phyloP scores from a whole-genome alignment of 1,284 basidiomycete species.

The Ceratobasidium sp. region DNA sequence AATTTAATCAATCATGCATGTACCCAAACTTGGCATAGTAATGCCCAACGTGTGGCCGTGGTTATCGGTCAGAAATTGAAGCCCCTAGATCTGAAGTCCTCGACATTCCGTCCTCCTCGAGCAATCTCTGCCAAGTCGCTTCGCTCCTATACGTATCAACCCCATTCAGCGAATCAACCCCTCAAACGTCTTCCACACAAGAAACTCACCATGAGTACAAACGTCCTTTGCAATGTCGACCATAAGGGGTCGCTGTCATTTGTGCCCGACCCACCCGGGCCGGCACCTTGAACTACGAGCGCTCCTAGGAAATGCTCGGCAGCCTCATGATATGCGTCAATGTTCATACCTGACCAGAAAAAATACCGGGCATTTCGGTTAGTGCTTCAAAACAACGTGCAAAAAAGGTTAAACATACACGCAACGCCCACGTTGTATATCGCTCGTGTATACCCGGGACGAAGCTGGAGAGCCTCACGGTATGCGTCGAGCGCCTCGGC shows the following conservation, averaged over 20 bases:
- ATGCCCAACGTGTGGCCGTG: neutral
- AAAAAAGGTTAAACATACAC: constrained; percentile 61
- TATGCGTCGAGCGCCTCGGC: constrained; percentile 97
- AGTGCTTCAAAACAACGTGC: constrained; percentile 7
- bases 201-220: constrained; percentile 75
- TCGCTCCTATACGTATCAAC: constrained; percentile 50
- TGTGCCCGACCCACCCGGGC: constrained; percentile 49
- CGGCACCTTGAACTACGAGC: constrained; percentile 76
- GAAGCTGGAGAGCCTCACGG: constrained; percentile 87
- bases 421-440: constrained; percentile 98
- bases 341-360: constrained; percentile 77
- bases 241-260: constrained; percentile 86
- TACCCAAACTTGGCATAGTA: neutral
- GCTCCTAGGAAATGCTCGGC: constrained; percentile 96
- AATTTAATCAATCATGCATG: constrained; percentile 21
- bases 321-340: constrained; percentile 94
- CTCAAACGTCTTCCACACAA: neutral
- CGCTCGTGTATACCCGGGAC: constrained; percentile 95
- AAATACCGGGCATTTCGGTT: neutral
- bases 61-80: constrained; percentile 38
- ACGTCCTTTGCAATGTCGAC: constrained; percentile 88
- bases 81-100: constrained; percentile 39
- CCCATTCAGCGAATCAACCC: neutral
- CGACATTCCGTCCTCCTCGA: constrained; percentile 49
- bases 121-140: constrained; percentile 59